phyloP scores from a whole-genome alignment of 2,329 filamentous ascomycete genomes.

The Blumeria hordei region DNA sequence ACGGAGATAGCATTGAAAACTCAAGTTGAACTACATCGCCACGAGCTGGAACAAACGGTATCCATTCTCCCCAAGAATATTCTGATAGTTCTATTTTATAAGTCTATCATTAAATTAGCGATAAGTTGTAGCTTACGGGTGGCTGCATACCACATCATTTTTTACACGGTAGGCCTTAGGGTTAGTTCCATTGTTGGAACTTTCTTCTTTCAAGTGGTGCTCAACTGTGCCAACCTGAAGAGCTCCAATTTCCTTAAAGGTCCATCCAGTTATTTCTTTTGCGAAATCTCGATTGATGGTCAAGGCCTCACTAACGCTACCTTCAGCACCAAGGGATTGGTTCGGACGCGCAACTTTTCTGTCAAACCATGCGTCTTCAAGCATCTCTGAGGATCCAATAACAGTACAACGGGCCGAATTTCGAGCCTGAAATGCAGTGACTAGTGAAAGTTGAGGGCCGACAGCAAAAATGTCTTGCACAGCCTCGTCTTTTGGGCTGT shows the following conservation, averaged over 20 bases:
- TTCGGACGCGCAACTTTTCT: slow-evolving; percentile 37
- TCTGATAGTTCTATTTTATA: slow-evolving; percentile 58
- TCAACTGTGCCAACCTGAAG: slow-evolving; percentile 62
- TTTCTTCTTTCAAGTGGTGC: slow-evolving; percentile 42
- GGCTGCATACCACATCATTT: slow-evolving; percentile 65
- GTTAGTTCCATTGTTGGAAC: slow-evolving; percentile 36
- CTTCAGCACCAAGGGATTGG: slow-evolving; percentile 21
- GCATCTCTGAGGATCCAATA: slow-evolving; percentile 63
- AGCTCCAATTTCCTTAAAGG: slow-evolving; percentile 84
- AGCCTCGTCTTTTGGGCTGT: slow-evolving; percentile 72
- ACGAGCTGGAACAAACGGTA: slow-evolving; percentile 44
- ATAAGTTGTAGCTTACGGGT: too few species aligned
- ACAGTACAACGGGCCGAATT: slow-evolving; percentile 82
- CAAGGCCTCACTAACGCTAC: slow-evolving; percentile 25
- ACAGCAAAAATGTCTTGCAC: slow-evolving; percentile 69
- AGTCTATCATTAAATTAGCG: slow-evolving; percentile 5
- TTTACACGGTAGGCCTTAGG: slow-evolving; percentile 86
- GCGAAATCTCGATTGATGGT: slow-evolving; percentile 71
- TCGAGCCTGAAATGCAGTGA: slow-evolving; percentile 72
- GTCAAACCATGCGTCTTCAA: slow-evolving; percentile 75
- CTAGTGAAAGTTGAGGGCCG: slow-evolving; percentile 59
- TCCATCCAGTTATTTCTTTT: slow-evolving; percentile 71
- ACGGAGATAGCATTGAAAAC: slow-evolving; percentile 95
- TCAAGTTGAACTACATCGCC: slow-evolving; percentile 72
- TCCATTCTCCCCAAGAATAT: slow-evolving; percentile 50